Percentiles rank a stretch among this genome's conserved stretches.
Evolutionary conservation across 495 filamentous ascomycete genomes (phyloP).

Genomic region (Podospora pseudocomata): DNA sequence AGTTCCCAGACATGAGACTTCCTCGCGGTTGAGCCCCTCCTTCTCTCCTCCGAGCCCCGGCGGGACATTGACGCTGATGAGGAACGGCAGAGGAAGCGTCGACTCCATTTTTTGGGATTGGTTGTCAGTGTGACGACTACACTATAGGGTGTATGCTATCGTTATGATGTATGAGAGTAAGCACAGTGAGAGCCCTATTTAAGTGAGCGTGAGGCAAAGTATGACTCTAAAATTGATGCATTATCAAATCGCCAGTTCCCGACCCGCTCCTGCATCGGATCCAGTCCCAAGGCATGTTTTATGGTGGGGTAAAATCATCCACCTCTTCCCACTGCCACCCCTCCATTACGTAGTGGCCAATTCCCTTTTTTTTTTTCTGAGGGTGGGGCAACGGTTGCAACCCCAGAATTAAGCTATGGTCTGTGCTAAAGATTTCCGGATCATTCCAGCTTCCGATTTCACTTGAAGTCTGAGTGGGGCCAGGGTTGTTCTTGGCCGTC

Average conservation of each 20-base stretch:
- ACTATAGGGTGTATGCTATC: background rate
- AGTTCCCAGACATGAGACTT: conserved; percentile 74
- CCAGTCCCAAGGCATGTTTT: background rate
- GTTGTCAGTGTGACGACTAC: background rate
- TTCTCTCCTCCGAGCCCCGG: conserved; percentile 45
- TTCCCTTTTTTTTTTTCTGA: conserved; percentile 1
- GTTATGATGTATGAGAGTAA: background rate
- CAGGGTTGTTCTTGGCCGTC: conserved; percentile 4
- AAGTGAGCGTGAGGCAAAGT: background rate
- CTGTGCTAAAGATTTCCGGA: conserved; percentile 24
- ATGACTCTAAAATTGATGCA: conserved; percentile 12
- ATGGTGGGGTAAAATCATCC: background rate
- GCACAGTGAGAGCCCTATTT: background rate
- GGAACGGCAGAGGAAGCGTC: conserved; percentile 53
- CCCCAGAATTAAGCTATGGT: conserved; percentile 29
- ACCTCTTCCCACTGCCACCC: background rate
- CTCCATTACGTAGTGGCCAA: conserved; percentile 9
- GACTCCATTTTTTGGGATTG: conserved; percentile 45
- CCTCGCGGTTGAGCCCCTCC: conserved; percentile 59
- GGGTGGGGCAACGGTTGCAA: background rate
- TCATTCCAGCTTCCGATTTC: conserved; percentile 20
- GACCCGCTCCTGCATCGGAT: conserved; percentile 11
- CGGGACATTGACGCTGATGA: conserved; percentile 55
- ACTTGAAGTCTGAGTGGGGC: background rate
- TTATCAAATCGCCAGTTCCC: background rate